Evolutionary conservation across 129 eudicot species (phyloP), one percentile per base, ranked within the genome.

Genomic region (Flaveria bidentis): DNA sequence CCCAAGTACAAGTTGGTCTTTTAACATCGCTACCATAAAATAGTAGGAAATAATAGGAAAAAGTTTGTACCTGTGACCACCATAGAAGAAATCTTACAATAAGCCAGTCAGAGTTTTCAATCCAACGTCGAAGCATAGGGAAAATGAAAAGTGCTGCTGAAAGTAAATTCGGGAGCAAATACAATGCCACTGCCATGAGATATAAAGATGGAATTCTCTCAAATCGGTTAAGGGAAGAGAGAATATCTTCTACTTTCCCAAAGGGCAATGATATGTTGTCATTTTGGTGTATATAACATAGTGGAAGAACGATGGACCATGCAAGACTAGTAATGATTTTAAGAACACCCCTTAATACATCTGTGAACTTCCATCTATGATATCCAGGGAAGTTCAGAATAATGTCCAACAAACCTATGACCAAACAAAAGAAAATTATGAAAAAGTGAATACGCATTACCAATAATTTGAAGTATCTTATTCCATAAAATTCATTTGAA

Each of bases 101-200:
- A 81, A 72, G 92, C 99, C 99, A 95, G 76, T 95, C 92, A 11
- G 99, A 95, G 84, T 91, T 95, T 76, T 95, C 99, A 67, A 95
- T 91, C 91, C 91, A 95, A 45, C 99, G 97, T 10, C 99, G 89
- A 82, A 95, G 89, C 97, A 95, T 95, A 6, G 99, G 97, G 69
- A 95, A 95, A 67, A 91, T 69, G 79, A 95, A 95, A 57, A 95
- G 81, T 57, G 81, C 85, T 58, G 89, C 96, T 30, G 94, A 84
- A 56, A 95, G 85, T 51, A 83, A 28, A 85, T 95, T 95, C 17
- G 99, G 99, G 57, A 95, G 80, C 80, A 86, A 77, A 83, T 95
- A 95, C 78, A 95, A 17, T n/a, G 84, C 87, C 84, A 95, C 99
- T 2, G 86, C 97, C 84, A 89, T 65, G 64, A 91, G 69, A 78